Evolutionary conservation across 2,329 filamentous ascomycete genomes (phyloP).

Genomic region (Plenodomus biglobosus): DNA sequence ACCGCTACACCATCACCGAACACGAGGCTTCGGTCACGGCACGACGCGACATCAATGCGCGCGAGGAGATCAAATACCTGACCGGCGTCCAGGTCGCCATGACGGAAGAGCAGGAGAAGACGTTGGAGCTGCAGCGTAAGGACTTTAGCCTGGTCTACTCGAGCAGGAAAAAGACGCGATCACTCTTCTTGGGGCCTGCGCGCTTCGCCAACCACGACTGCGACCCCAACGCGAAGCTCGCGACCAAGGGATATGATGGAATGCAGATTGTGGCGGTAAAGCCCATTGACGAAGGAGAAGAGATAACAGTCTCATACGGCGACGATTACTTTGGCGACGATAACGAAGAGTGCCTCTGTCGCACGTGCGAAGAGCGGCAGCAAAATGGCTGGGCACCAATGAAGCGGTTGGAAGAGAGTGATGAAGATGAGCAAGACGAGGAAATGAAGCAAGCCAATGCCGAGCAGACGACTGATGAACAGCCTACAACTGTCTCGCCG

Average conservation of each 20-base stretch:
- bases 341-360: conserved; percentile 93
- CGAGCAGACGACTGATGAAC: conserved; percentile 1
- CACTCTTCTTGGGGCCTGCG: conserved; percentile 90
- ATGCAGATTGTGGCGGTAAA: conserved; percentile 87
- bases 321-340: conserved; percentile 94
- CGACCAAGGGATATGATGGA: conserved; percentile 78
- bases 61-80: conserved; percentile 87
- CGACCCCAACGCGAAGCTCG: conserved; percentile 83
- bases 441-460: conserved; percentile 9
- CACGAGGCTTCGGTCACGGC: conserved; percentile 89
- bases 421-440: conserved; percentile 27
- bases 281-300: conserved; percentile 82
- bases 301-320: conserved; percentile 95
- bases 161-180: conserved; percentile 85
- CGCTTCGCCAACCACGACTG: conserved; percentile 98
- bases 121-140: conserved; percentile 77
- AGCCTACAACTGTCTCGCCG: conserved; percentile 13
- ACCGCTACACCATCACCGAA: conserved; percentile 88
- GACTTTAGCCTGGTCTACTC: conserved; percentile 98
- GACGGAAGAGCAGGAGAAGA: conserved; percentile 83
- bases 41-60: conserved; percentile 73
- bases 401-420: conserved; percentile 40
- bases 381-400: conserved; percentile 79
- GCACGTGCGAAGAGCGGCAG: conserved; percentile 74
- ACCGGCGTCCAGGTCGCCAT: conserved; percentile 90